These are phyloP conservation scores for Populus trichocarpa DNA, from an alignment of 441 rosid genomes.

Conservation along the genomic window DNA sequence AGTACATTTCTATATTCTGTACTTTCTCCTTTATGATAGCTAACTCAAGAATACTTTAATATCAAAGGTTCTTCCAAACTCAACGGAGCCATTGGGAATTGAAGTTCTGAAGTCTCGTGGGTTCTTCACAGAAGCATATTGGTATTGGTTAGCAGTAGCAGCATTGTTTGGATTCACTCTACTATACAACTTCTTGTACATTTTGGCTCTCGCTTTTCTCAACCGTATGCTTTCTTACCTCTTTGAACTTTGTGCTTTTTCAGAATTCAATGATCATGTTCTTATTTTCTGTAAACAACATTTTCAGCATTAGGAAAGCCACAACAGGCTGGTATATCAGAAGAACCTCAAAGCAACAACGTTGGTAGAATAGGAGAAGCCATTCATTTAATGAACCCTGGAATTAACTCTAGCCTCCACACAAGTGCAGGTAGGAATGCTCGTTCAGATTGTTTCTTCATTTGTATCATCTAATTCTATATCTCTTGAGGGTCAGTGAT, in stretches of 20 bases:
- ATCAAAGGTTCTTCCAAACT: conserved; percentile 30
- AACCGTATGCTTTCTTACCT: conserved; percentile 34
- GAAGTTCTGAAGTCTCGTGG: conserved; percentile 54
- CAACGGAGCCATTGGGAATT: conserved; percentile 50
- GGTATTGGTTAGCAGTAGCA: conserved; percentile 76
- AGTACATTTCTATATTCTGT: neutral
- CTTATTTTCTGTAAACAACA: neutral
- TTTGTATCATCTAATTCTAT: neutral
- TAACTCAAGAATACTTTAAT: neutral
- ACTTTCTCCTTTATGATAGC: conserved; percentile 1
- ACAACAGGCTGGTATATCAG: conserved; percentile 39
- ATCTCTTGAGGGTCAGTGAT: neutral
- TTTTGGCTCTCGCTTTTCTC: conserved; percentile 52
- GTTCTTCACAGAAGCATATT: conserved; percentile 45
- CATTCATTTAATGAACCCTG: neutral
- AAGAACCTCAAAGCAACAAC: conserved; percentile 30
- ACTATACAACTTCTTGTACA: conserved; percentile 49
- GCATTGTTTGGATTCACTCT: conserved; percentile 49
- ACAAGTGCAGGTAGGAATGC: conserved; percentile 1
- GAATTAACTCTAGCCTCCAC: neutral
- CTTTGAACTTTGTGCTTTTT: neutral
- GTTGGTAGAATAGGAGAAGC: conserved; percentile 6
- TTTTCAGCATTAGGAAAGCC: conserved; percentile 56
- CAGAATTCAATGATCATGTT: neutral
- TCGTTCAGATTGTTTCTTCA: neutral